Percentiles rank a stretch among this genome's conserved stretches.
Conservation (phyloP, 106 monocot species). For the Dendrobium catenatum region DNA sequence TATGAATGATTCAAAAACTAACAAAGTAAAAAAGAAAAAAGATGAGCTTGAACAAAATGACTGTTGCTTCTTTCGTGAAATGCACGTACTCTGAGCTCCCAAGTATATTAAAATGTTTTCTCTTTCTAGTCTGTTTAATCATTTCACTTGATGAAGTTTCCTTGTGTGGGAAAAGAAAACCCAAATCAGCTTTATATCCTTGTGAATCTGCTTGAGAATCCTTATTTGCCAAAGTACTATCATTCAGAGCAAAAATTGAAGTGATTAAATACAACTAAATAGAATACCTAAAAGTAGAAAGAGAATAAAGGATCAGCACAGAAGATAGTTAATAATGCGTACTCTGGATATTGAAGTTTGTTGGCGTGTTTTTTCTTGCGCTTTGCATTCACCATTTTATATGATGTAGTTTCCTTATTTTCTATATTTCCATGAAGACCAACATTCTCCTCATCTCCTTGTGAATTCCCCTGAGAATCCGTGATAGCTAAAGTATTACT, state of each 20-base stretch:
- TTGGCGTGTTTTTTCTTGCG: background rate
- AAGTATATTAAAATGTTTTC: slow-evolving; percentile 6
- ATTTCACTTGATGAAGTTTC: slow-evolving; percentile 4
- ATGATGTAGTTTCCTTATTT: background rate
- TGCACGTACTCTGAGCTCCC: background rate
- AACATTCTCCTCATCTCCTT: background rate
- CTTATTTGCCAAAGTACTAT: background rate
- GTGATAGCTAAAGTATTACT: background rate
- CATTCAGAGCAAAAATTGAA: background rate
- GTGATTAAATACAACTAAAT: background rate
- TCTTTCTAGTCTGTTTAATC: background rate
- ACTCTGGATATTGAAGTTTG: background rate
- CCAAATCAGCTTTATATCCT: background rate
- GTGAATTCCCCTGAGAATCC: background rate
- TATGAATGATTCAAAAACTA: background rate
- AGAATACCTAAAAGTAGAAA: background rate
- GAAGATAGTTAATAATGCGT: background rate
- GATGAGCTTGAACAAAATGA: background rate
- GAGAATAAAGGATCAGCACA: background rate
- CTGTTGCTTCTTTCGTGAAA: background rate
- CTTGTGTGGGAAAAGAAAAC: background rate
- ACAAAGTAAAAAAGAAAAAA: background rate
- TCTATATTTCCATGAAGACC: slow-evolving; percentile 1
- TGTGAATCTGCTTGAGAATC: slow-evolving; percentile 1
- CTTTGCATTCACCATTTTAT: background rate